Percentiles rank a stretch among this genome's conserved stretches.
phyloP scores from a whole-genome alignment of 2,329 filamentous ascomycete genomes.

The Trichoderma atroviride region DNA sequence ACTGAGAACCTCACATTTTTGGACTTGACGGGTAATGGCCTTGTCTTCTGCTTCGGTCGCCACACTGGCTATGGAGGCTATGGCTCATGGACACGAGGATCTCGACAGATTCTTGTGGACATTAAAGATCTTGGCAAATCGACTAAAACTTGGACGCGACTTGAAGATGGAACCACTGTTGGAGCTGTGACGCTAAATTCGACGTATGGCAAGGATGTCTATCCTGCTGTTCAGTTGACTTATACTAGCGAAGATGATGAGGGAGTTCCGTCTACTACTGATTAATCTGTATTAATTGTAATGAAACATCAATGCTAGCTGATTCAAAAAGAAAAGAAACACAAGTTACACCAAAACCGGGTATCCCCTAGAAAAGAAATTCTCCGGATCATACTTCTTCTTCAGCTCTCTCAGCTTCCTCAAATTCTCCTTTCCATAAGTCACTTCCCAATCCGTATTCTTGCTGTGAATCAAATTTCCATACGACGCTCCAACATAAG shows the following conservation, averaged over 20 bases:
- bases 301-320: background rate
- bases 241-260: background rate
- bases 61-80: background rate
- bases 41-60: background rate
- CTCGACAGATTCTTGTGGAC: background rate
- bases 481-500: background rate
- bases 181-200: background rate
- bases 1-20: background rate
- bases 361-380: conserved; percentile 22
- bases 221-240: background rate
- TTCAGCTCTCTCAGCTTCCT: background rate
- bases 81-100: background rate
- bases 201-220: background rate
- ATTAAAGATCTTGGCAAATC: background rate
- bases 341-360: background rate
- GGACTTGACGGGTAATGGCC: background rate
- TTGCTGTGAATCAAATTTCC: background rate
- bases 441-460: conserved; percentile 1
- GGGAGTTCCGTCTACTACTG: background rate
- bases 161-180: background rate
- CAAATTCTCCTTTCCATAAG: conserved; percentile 3
- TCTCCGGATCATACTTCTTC: conserved; percentile 11
- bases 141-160: background rate
- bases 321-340: background rate
- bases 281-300: background rate